Conservation (phyloP, 1,284 basidiomycete genomes). For the Leccinum subspadiceum region DNA sequence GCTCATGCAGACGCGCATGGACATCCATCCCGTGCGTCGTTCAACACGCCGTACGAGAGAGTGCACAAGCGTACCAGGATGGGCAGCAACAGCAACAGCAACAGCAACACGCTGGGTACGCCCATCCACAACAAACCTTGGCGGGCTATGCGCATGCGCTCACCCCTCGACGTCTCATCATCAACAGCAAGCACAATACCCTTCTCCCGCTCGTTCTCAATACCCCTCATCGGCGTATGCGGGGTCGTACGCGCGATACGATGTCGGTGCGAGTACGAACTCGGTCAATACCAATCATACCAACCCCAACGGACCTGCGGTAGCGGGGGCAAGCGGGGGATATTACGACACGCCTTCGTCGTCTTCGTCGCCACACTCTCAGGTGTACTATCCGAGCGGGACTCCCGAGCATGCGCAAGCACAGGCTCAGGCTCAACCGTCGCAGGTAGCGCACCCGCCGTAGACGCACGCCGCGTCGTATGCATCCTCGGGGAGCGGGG, state of each 20-base stretch:
- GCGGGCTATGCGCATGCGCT: conserved; percentile 25
- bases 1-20: conserved; percentile 22
- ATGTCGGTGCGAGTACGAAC: conserved; percentile 16
- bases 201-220: conserved; percentile 29
- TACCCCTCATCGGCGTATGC: conserved; percentile 24
- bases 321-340: conserved; percentile 11
- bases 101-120: conserved; percentile 19
- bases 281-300: conserved; percentile 10
- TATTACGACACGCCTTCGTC: conserved; percentile 30
- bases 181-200: conserved; percentile 32
- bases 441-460: conserved; percentile 20
- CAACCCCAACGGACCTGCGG: conserved; percentile 12
- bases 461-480: conserved; percentile 23
- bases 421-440: conserved; percentile 18
- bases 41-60: conserved; percentile 28
- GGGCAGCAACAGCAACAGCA: conserved; percentile 14
- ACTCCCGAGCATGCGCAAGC: conserved; percentile 6
- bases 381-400: conserved; percentile 26
- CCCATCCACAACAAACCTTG: conserved; percentile 26
- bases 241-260: conserved; percentile 25
- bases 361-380: conserved; percentile 24
- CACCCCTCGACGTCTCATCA: conserved; percentile 30
- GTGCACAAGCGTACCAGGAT: conserved; percentile 26
- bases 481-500: conserved; percentile 24
- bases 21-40: conserved; percentile 25